These are phyloP conservation scores for Pythium oligandrum DNA, from an alignment of 352 stramenopile species.

Conservation along the genomic window DNA sequence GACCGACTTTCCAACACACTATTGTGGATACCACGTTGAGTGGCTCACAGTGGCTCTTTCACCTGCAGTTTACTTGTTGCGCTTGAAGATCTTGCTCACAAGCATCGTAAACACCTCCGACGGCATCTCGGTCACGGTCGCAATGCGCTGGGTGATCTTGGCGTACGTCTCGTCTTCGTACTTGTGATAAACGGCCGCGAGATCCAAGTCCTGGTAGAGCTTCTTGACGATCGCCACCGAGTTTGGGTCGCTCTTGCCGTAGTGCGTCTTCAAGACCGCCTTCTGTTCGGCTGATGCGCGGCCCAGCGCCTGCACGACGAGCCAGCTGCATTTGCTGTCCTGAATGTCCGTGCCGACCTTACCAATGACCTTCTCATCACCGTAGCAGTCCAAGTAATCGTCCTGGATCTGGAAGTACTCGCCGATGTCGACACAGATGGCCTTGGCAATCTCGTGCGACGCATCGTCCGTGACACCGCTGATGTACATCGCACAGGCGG, in stretches of 20 bases:
- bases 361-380: conserved; percentile 88
- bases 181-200: conserved; percentile 82
- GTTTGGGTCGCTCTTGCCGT: conserved; percentile 78
- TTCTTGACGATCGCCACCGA: conserved; percentile 90
- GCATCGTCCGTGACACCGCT: conserved; percentile 75
- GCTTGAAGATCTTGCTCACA: conserved; percentile 96
- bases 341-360: conserved; percentile 98
- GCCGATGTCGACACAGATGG: conserved; percentile 96
- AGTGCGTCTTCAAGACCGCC: conserved; percentile 88
- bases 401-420: conserved; percentile 99
- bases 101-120: conserved; percentile 92
- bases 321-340: conserved; percentile 99
- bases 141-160: conserved; percentile 75
- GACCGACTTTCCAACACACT: too few species aligned
- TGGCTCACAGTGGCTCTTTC: too few species aligned
- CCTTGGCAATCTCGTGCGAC: conserved; percentile 81
- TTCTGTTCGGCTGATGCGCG: conserved; percentile 70
- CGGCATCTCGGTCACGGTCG: conserved; percentile 80
- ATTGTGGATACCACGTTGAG: too few species aligned
- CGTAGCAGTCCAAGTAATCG: conserved; percentile 99
- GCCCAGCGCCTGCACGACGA: conserved; percentile 93
- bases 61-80: conserved; percentile 74
- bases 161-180: conserved; percentile 94
- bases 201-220: conserved; percentile 91
- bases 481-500: conserved; percentile 89